Base-by-base conservation (phyloP, 164 flowering plant genomes). In the Magnolia kwangsiensis region DNA sequence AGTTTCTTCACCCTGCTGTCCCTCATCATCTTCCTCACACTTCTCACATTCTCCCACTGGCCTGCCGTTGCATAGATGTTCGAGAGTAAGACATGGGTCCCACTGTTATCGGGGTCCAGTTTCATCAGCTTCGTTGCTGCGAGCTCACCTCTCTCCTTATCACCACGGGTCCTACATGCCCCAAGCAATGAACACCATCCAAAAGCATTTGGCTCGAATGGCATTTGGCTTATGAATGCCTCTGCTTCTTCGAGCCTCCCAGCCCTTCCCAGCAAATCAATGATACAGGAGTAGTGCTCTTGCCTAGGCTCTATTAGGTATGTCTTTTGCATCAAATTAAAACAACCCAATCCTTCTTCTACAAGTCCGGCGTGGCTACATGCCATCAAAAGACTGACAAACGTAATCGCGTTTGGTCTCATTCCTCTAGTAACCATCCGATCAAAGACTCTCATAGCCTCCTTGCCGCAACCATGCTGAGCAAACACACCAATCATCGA, bases 321-420 rank as follows among this genome's bases (percentile, higher is more conserved):
- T 4, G 10, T 76, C 13, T 61, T 79, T 24, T 78, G 76, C 90
- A 89, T 85, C 66, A 84, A 83, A 73, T 75, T 2, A 61, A 90
- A 89, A 81, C 77, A 86, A 24, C 77, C 67, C 55, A 87, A 61
- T 10, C 92, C 92, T 84, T 89, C 81, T 37, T 84, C 86, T 24
- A 89, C 87, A 69, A 89, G 76, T 66, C 91, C 91, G 24, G 91
- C 78, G 80, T 90, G 94, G 75, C 88, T 84, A 76, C 91, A 90
- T 7, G 86, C 92, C 11, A 73, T 81, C 77, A 88, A 76, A 69
- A 87, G 80, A 77, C 77, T 84, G 24, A 83, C 66, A 64, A 90
- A 87, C 20, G 91, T 87, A 61, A 88, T 76, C 19, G 76, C 81
- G 72, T 85, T 84, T 8, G 89, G 94, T 73, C 83, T 79, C 21